phyloP scores from a whole-genome alignment of 2,329 filamentous ascomycete species.

The Drechslera avenae region DNA sequence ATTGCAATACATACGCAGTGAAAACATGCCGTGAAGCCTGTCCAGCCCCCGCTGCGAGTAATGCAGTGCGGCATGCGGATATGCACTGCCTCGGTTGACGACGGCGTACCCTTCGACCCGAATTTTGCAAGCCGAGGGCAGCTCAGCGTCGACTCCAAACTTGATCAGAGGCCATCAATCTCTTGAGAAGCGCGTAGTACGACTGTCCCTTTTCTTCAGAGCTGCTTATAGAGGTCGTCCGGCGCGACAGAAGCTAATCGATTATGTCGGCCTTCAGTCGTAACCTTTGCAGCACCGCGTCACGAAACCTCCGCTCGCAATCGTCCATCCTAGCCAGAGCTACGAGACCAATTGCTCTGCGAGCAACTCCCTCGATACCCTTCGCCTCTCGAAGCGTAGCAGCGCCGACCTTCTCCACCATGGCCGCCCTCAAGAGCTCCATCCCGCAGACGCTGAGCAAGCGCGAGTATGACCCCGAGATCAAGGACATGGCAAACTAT shows the following conservation, averaged over 20 bases:
- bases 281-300: conserved; percentile 48
- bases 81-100: conserved; percentile 37
- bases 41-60: neutral
- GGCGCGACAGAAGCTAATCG: conserved; percentile 46
- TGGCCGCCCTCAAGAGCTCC: conserved; percentile 45
- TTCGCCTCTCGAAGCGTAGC: conserved; percentile 29
- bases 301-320: conserved; percentile 45
- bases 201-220: conserved; percentile 37
- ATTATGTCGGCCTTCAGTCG: conserved; percentile 51
- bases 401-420: conserved; percentile 45
- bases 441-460: conserved; percentile 39
- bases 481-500: conserved; percentile 93
- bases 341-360: conserved; percentile 45
- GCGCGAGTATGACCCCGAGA: conserved; percentile 82
- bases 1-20: neutral
- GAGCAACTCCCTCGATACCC: conserved; percentile 29
- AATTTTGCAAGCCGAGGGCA: conserved; percentile 34
- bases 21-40: neutral
- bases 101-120: conserved; percentile 36
- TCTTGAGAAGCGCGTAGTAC: conserved; percentile 39
- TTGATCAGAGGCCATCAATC: conserved; percentile 26
- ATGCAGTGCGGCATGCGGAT: conserved; percentile 2
- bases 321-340: conserved; percentile 42
- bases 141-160: conserved; percentile 26
- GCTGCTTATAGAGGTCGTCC: conserved; percentile 41